A percentile compares a stretch with the other conserved stretches of the same genome.
phyloP scores from a whole-genome alignment of 2,329 filamentous ascomycete genomes.

The Ascochyta viciae-villosae region DNA sequence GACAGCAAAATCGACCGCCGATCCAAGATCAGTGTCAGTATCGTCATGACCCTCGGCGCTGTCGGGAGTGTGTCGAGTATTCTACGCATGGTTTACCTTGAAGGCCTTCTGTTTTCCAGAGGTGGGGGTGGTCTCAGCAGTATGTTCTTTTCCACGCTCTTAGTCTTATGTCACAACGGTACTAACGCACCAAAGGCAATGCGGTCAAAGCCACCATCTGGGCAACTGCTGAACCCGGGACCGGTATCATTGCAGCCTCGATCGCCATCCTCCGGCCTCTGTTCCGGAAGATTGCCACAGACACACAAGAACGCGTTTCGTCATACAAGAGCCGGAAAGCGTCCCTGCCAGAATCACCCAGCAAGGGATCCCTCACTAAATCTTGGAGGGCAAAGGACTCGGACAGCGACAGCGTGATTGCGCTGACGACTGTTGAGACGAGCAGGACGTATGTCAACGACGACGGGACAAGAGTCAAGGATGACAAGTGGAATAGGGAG shows the following conservation, averaged over 20 bases:
- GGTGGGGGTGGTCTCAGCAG: conserved; percentile 10
- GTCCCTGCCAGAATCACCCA: conserved; percentile 4
- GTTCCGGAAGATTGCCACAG: conserved; percentile 40
- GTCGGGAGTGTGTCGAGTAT: conserved; percentile 43
- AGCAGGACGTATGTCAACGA: conserved; percentile 7
- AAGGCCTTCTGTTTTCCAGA: conserved; percentile 28
- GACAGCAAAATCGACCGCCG: conserved; percentile 53
- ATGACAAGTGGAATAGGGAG: conserved; percentile 8
- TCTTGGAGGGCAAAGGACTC: conserved; percentile 1
- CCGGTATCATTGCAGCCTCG: conserved; percentile 59
- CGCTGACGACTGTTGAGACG: conserved; percentile 22
- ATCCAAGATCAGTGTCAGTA: conserved; percentile 55
- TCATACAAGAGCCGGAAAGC: conserved; percentile 20
- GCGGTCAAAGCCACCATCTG: conserved; percentile 52
- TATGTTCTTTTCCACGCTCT: conserved; percentile 7
- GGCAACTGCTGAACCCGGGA: conserved; percentile 59
- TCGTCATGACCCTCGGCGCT: conserved; percentile 55
- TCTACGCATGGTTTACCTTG: conserved; percentile 42
- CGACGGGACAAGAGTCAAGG: not conserved
- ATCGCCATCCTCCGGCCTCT: conserved; percentile 57
- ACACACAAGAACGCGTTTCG: conserved; percentile 29
- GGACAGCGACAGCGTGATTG: conserved; percentile 26
- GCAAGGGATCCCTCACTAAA: conserved; percentile 7
- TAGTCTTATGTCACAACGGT: not conserved
- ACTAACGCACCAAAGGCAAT: conserved; percentile 28